Base-by-base conservation (phyloP, 345 rosid genomes). In the Luvunga scandens region DNA sequence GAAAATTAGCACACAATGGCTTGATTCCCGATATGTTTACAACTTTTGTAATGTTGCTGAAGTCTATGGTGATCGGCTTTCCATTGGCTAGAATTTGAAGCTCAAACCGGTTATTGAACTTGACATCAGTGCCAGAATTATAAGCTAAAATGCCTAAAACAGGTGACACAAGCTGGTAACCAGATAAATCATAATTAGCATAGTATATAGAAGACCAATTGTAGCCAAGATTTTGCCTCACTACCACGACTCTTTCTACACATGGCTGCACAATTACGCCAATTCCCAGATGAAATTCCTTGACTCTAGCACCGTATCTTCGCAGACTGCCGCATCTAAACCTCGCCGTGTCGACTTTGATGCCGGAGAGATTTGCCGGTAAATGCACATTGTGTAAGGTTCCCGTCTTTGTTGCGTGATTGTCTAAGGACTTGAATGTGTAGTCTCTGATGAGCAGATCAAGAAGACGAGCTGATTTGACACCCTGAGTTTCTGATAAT, bases 281-380 rank as follows among this genome's bases (percentile, higher is more conserved):
- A 1, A 78, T 66, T 0, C 92, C 91, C 21, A 96, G 79, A 78
- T 83, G 88, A 63, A 96, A 90, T 83, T 94, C 99, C 72, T 88
- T 78, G 19, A 96, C 77, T 66, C 77, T 88, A 5, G 97, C 97
- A 0, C 99, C 99, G 61, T 96, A 94, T 81, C 97, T 80, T 34
- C 87, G 79, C n/a, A 94, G 88, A 77, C 99, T 96, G 56, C 99
- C 98, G 53, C 99, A 94, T 73, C 99, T 87, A 75, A 88, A 91
- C 85, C 88, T 91, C 34, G 79, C 94, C 0, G 90, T 83, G 67
- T 90, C 86, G 18, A 87, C 93, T 53, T 81, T 77, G 80, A 92
- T 91, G 72, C 94, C 94, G 0, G 99, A 92, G 81, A 96, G 87
- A 60, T 89, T 94, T 30, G 88, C 86, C 2, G 99, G 98, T 63